Conservation (phyloP, 2,329 filamentous ascomycete species). For the Daldinia sp. region DNA sequence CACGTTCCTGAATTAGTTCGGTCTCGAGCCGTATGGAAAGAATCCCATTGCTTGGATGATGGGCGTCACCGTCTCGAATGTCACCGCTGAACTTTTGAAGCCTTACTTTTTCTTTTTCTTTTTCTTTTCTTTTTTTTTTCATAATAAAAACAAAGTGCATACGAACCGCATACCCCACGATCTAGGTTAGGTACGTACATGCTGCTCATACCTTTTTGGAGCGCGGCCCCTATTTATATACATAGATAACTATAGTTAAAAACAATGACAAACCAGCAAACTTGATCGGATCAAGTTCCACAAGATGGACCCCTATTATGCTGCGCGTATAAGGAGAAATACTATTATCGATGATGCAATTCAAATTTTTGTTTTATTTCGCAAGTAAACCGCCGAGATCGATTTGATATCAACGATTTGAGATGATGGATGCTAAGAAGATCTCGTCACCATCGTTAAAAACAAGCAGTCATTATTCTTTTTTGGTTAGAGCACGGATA, state of each 20-base stretch:
- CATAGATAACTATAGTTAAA: too few species aligned
- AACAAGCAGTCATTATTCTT: too few species aligned
- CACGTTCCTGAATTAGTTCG: slow-evolving; percentile 26
- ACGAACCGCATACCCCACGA: slow-evolving; percentile 4
- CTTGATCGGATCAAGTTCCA: not conserved
- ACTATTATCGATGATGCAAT: not conserved
- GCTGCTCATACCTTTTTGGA: not conserved
- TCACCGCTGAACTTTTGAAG: too few species aligned
- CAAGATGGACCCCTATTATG: not conserved
- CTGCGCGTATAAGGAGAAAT: not conserved
- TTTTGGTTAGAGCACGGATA: not conserved
- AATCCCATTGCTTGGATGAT: slow-evolving; percentile 26
- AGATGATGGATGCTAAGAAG: not conserved
- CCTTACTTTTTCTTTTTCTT: too few species aligned
- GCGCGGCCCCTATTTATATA: too few species aligned
- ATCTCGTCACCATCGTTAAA: not conserved
- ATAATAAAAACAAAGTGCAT: not conserved
- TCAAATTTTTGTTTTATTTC: not conserved
- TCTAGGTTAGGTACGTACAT: slow-evolving; percentile 1
- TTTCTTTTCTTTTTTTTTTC: too few species aligned
- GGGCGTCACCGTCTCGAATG: slow-evolving; percentile 30
- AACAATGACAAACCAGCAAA: not conserved
- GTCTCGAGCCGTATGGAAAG: slow-evolving; percentile 16
- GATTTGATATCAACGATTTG: not conserved
- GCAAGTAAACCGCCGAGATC: not conserved